phyloP scores from a whole-genome alignment of 257 asterid species.

The Paraleonurus japonicus region DNA sequence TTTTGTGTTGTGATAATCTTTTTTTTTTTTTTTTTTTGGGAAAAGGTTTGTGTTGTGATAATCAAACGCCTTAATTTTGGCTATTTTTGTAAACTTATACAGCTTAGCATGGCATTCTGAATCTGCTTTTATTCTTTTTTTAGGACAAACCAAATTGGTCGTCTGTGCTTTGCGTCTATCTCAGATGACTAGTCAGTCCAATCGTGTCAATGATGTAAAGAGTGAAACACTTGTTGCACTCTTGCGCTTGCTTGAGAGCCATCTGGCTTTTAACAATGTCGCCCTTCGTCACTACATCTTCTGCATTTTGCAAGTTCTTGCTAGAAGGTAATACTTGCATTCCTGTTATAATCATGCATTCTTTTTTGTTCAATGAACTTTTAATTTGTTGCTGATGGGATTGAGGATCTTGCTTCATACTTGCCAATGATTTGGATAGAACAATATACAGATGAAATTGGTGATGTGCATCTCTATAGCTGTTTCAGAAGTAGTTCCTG shows the following conservation, averaged over 20 bases:
- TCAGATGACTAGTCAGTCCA: conserved; percentile 61
- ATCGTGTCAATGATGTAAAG: conserved; percentile 58
- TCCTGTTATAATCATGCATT: conserved; percentile 17
- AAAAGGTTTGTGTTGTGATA: not conserved
- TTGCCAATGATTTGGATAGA: not conserved
- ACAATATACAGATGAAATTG: not conserved
- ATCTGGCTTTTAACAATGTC: conserved; percentile 82
- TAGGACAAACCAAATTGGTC: conserved; percentile 89
- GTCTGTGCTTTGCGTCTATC: conserved; percentile 83
- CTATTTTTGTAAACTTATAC: not conserved
- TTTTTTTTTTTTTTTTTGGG: too few relatives aligned
- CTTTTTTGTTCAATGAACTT: not conserved
- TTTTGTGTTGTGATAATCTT: not conserved
- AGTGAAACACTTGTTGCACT: conserved; percentile 78
- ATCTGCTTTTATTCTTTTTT: conserved; percentile 26
- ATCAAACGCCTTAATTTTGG: conserved; percentile 3
- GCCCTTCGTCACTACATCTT: conserved; percentile 86
- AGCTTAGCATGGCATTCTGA: conserved; percentile 25
- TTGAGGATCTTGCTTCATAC: not conserved
- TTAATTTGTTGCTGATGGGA: conserved; percentile 7
- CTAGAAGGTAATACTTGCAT: conserved; percentile 62
- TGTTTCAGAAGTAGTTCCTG: not conserved
- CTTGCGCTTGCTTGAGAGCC: conserved; percentile 91
- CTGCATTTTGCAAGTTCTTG: conserved; percentile 95
- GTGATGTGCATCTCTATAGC: not conserved